A percentile compares a stretch with the other conserved stretches of the same genome.
These are phyloP conservation scores for Buddleja alternifolia DNA, from an alignment of 257 asterid genomes.

Conservation along the genomic window DNA sequence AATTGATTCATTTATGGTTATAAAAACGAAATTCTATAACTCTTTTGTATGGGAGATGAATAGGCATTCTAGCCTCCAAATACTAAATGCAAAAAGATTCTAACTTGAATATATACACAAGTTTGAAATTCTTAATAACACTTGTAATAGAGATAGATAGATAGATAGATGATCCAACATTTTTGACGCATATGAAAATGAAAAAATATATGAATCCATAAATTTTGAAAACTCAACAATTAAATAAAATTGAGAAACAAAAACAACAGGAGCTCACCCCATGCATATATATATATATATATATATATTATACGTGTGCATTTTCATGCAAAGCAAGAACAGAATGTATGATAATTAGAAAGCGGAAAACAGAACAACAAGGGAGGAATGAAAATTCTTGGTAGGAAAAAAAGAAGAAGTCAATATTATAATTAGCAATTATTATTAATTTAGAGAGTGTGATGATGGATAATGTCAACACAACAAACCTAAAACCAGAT, in stretches of 20 bases:
- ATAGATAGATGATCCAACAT: neutral
- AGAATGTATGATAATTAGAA: neutral
- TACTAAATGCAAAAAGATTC: constrained; percentile 11
- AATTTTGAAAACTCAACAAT: neutral
- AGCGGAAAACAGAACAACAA: neutral
- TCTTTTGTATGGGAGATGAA: neutral
- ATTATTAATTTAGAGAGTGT: neutral
- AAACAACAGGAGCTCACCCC: constrained; percentile 3
- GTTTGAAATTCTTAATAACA: neutral
- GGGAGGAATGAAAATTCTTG: neutral
- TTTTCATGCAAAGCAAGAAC: constrained; percentile 27
- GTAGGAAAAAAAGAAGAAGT: too few species aligned
- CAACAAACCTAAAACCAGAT: constrained; percentile 34
- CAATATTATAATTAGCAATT: neutral
- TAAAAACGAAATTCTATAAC: neutral
- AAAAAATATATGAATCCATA: constrained; percentile 1
- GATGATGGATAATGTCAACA: constrained; percentile 1
- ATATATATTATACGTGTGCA: neutral
- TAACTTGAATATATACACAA: neutral
- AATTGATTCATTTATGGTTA: neutral
- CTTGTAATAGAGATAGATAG: neutral
- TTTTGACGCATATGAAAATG: neutral
- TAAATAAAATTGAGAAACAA: neutral
- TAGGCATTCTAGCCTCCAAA: neutral
- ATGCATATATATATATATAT: too few species aligned